Conservation (phyloP, 2,329 filamentous ascomycete genomes). For the Pezicula neosporulosa region DNA sequence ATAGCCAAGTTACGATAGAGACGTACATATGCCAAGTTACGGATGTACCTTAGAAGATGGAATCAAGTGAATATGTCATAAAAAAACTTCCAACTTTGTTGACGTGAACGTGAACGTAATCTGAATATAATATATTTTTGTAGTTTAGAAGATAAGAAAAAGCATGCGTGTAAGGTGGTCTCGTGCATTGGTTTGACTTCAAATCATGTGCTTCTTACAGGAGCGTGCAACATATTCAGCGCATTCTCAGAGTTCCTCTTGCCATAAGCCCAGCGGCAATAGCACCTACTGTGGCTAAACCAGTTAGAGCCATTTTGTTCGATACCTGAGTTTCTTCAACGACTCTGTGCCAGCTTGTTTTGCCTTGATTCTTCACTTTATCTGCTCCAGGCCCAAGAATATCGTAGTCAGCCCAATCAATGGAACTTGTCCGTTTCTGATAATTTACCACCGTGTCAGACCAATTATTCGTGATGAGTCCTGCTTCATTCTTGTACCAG, state of each 20-base stretch:
- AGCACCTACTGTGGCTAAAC: constrained; percentile 7
- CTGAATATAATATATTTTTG: too few species aligned
- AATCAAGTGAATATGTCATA: not conserved
- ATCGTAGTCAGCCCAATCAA: constrained; percentile 43
- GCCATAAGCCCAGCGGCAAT: constrained; percentile 6
- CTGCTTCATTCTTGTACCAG: constrained; percentile 54
- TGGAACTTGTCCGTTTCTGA: constrained; percentile 40
- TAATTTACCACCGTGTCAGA: constrained; percentile 50
- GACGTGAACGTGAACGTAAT: not conserved
- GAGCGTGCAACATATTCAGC: not conserved
- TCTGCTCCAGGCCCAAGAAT: constrained; percentile 26
- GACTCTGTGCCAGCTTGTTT: constrained; percentile 28
- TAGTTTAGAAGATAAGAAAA: too few species aligned
- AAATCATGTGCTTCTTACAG: not conserved
- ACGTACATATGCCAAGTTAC: not conserved
- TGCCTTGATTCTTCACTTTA: constrained; percentile 20
- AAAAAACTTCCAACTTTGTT: not conserved
- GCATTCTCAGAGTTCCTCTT: not conserved
- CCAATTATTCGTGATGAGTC: constrained; percentile 56
- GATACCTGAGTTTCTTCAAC: constrained; percentile 32
- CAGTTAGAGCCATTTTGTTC: constrained; percentile 11
- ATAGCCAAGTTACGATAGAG: not conserved
- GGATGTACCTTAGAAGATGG: not conserved
- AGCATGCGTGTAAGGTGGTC: too few species aligned
- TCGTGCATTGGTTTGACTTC: not conserved